Percentiles rank a stretch among this genome's conserved stretches.
Conservation (phyloP, 345 rosid species). For the Kandelia obovata region DNA sequence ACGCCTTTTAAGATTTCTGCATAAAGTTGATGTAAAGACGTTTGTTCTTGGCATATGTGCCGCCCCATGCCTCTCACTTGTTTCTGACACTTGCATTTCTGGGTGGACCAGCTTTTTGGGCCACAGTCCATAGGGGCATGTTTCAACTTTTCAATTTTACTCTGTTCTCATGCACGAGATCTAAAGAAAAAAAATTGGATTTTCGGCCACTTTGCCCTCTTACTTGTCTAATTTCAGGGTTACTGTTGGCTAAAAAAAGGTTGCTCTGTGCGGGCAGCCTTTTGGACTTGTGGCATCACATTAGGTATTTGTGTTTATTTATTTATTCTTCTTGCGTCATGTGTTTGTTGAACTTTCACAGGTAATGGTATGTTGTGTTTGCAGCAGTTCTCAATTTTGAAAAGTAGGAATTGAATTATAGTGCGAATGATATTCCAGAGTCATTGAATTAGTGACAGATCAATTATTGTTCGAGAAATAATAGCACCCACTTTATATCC, state of each 20-base stretch:
- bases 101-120: constrained; percentile 24
- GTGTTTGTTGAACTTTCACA: neutral
- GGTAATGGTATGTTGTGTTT: constrained; percentile 5
- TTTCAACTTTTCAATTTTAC: neutral
- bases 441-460: neutral
- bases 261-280: neutral
- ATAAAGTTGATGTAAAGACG: constrained; percentile 8
- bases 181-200: constrained; percentile 7
- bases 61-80: neutral
- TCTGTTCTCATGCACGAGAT: constrained; percentile 13
- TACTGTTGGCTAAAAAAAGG: constrained; percentile 8
- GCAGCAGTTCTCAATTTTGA: neutral
- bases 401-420: neutral
- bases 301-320: neutral
- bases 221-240: constrained; percentile 6
- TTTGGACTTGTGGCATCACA: neutral
- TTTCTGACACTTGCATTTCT: constrained; percentile 14
- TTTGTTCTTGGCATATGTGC: constrained; percentile 10
- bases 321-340: neutral
- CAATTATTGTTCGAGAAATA: neutral
- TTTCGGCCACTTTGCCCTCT: constrained; percentile 22
- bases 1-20: neutral
- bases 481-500: neutral
- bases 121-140: constrained; percentile 19
- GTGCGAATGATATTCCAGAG: neutral